These are phyloP conservation scores for Reticulascus tulasneorum DNA, from an alignment of 2,329 filamentous ascomycete genomes.

Conservation along the genomic window DNA sequence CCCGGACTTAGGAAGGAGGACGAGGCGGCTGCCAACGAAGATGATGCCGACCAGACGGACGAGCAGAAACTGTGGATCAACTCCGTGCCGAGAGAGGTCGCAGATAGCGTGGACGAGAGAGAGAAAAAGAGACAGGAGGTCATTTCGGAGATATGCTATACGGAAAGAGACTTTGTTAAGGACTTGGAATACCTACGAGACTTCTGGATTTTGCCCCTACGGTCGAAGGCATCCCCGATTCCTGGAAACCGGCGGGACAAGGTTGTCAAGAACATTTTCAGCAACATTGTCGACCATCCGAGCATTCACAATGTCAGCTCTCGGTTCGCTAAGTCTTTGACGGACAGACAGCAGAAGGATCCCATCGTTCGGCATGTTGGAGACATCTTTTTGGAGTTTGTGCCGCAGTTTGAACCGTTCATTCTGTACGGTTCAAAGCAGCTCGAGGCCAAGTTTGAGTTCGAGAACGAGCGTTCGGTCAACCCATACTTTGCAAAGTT, in stretches of 20 bases:
- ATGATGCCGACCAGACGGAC: slow-evolving; percentile 78
- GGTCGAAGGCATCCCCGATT: slow-evolving; percentile 79
- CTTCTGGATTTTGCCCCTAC: slow-evolving; percentile 95
- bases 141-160: slow-evolving; percentile 98
- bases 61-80: slow-evolving; percentile 99
- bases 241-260: slow-evolving; percentile 82
- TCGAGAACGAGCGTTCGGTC: slow-evolving; percentile 87
- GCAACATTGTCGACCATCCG: slow-evolving; percentile 81
- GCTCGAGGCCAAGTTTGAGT: slow-evolving; percentile 94
- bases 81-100: slow-evolving; percentile 91
- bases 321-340: slow-evolving; percentile 80
- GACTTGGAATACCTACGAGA: slow-evolving; percentile 95
- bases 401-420: slow-evolving; percentile 90
- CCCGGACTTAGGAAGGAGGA: slow-evolving; percentile 72
- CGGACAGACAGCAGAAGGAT: slow-evolving; percentile 82
- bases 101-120: slow-evolving; percentile 80
- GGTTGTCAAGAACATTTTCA: slow-evolving; percentile 92
- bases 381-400: slow-evolving; percentile 90
- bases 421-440: slow-evolving; percentile 96
- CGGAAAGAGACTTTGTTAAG: slow-evolving; percentile 97
- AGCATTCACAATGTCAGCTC: slow-evolving; percentile 88
- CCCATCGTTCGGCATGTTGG: slow-evolving; percentile 87
- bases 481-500: slow-evolving; percentile 86
- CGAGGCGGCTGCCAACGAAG: slow-evolving; percentile 61
- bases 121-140: slow-evolving; percentile 98